Percentiles rank a stretch among this genome's conserved stretches.
Conservation (phyloP, 495 filamentous ascomycete species). For the Cudoniella acicularis region DNA sequence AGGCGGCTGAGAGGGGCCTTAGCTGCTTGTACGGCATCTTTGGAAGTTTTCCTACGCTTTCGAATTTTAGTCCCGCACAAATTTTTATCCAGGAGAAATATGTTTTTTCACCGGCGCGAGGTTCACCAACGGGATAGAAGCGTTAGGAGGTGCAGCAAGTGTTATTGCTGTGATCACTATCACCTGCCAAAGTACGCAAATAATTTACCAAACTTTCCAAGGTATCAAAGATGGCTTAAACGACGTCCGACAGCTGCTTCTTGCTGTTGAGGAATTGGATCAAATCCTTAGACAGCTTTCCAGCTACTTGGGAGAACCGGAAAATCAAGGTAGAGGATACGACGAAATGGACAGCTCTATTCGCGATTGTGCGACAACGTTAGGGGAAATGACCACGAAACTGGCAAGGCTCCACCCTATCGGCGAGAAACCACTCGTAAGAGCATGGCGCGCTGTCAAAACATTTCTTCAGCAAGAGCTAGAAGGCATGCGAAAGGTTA, state of each 20-base stretch:
- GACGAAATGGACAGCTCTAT: neutral
- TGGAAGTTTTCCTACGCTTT: no score
- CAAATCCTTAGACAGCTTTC: neutral
- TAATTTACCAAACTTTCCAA: neutral
- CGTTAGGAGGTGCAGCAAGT: neutral
- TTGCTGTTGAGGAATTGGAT: neutral
- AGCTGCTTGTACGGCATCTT: no score
- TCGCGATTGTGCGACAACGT: neutral
- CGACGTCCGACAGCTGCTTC: neutral
- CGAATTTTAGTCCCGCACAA: no score
- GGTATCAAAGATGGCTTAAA: neutral
- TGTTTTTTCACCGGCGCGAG: no score
- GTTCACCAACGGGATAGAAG: no score
- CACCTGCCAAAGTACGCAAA: neutral
- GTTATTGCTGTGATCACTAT: neutral
- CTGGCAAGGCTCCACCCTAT: neutral
- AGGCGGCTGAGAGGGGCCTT: no score
- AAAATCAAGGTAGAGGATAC: neutral
- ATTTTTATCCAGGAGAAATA: no score
- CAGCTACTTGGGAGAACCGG: neutral
- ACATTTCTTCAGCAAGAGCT: neutral
- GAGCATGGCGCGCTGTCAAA: neutral
- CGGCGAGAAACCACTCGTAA: neutral
- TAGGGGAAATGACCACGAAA: neutral
- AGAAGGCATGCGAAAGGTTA: neutral